phyloP scores from a whole-genome alignment of 176 grass and related monocot species.

The Hordeum vulgare region DNA sequence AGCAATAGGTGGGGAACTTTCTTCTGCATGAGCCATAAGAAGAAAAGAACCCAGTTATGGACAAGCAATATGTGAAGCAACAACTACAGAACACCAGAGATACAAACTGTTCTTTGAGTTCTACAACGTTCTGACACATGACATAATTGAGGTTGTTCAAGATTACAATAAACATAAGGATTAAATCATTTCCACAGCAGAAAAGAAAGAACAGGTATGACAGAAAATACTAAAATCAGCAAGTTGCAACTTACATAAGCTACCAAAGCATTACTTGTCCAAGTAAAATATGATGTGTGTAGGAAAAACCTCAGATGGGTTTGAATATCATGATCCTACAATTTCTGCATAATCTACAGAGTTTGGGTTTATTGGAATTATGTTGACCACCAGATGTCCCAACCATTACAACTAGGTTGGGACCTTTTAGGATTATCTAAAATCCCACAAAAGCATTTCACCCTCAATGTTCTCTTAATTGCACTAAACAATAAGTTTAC shows the following conservation, averaged over 20 bases:
- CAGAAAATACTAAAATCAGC: neutral
- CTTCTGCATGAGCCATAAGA: conserved; percentile 34
- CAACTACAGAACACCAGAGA: neutral
- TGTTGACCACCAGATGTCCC: neutral
- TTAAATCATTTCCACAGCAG: conserved; percentile 14
- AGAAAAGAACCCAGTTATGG: conserved; percentile 20
- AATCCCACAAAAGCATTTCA: conserved; percentile 8
- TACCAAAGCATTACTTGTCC: neutral
- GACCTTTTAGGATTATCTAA: neutral
- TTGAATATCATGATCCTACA: conserved; percentile 7
- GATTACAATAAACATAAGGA: neutral
- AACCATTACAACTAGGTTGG: conserved; percentile 1
- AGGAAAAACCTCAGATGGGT: neutral
- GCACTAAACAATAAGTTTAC: conserved; percentile 26
- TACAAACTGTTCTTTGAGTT: neutral
- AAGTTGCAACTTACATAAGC: neutral
- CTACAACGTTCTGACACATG: neutral
- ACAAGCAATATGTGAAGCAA: conserved; percentile 9
- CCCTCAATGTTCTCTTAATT: conserved; percentile 15
- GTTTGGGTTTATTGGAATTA: neutral
- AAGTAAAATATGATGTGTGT: neutral
- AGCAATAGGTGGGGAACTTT: conserved; percentile 2
- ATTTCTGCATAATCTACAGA: conserved; percentile 10
- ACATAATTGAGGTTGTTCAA: neutral
- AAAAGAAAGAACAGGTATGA: neutral